phyloP scores from a whole-genome alignment of 2,329 filamentous ascomycete genomes.

The Aspergillus pseudoterreus region DNA sequence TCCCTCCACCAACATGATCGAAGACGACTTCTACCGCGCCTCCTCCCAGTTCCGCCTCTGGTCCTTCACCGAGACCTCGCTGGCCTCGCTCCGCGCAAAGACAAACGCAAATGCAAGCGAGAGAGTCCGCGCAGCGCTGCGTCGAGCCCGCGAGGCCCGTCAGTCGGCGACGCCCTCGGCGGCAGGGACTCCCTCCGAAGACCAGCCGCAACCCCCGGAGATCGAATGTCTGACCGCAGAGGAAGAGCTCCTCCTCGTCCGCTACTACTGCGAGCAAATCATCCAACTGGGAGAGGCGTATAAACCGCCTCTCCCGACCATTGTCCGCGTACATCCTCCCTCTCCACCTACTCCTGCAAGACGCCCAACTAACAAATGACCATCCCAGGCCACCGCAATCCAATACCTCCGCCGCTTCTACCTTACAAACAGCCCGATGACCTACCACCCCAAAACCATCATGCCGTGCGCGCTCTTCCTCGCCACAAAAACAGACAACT shows the following conservation, averaged over 20 bases:
- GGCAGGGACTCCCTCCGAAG: conserved; percentile 27
- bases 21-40: conserved; percentile 86
- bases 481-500: conserved; percentile 86
- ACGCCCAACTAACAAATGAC: not conserved
- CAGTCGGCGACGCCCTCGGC: conserved; percentile 30
- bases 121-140: conserved; percentile 57
- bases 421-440: conserved; percentile 92
- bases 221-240: conserved; percentile 78
- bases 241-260: conserved; percentile 78
- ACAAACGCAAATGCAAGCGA: conserved; percentile 78
- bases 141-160: conserved; percentile 40
- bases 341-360: not conserved
- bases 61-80: conserved; percentile 77
- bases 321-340: conserved; percentile 51
- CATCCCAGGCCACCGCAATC: conserved; percentile 68
- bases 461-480: conserved; percentile 90
- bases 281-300: conserved; percentile 58
- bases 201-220: conserved; percentile 34
- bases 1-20: conserved; percentile 57
- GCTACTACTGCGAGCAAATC: conserved; percentile 68
- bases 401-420: conserved; percentile 94
- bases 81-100: conserved; percentile 67
- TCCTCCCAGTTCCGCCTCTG: conserved; percentile 89
- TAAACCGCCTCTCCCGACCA: conserved; percentile 53
- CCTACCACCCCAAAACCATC: conserved; percentile 85